A percentile compares a stretch with the other conserved stretches of the same genome.
Conservation (phyloP, 805 yeast species). For the Wickerhamomyces rabaulensis region DNA sequence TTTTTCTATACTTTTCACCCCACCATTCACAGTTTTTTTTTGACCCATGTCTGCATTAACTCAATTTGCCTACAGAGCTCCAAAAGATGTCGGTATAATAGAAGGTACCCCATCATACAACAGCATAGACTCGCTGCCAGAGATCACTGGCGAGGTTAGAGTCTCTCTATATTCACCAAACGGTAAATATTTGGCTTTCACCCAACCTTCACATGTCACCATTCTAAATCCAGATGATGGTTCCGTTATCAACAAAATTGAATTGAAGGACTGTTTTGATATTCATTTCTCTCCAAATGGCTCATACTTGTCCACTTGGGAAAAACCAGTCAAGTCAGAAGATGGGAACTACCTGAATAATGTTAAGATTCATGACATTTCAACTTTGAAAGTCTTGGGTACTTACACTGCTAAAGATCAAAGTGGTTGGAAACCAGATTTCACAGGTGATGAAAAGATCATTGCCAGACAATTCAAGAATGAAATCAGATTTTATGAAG, state of each 20-base stretch:
- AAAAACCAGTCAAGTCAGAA: conserved; percentile 68
- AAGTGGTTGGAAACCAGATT: conserved; percentile 90
- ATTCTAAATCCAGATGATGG: conserved; percentile 55
- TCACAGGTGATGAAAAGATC: conserved; percentile 71
- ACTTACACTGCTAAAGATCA: conserved; percentile 77
- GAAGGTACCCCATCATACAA: conserved; percentile 39
- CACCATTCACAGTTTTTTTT: neutral
- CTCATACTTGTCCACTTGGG: conserved; percentile 80
- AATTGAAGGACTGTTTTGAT: conserved; percentile 68
- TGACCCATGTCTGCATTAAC: conserved; percentile 19
- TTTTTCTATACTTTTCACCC: no score
- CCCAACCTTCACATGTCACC: conserved; percentile 57
- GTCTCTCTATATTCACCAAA: conserved; percentile 61
- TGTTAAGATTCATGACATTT: conserved; percentile 67
- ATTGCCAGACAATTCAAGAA: conserved; percentile 56
- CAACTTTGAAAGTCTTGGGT: conserved; percentile 41
- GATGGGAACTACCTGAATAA: conserved; percentile 77
- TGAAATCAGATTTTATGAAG: conserved; percentile 67
- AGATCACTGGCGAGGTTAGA: conserved; percentile 45
- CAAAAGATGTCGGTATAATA: conserved; percentile 49
- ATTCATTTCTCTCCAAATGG: conserved; percentile 88
- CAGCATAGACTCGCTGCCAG: conserved; percentile 20
- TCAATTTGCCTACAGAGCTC: conserved; percentile 39
- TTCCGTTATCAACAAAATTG: conserved; percentile 40
- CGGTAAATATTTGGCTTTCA: conserved; percentile 66